phyloP scores from a whole-genome alignment of 176 grass and related monocot species.

The Lolium perenne region DNA sequence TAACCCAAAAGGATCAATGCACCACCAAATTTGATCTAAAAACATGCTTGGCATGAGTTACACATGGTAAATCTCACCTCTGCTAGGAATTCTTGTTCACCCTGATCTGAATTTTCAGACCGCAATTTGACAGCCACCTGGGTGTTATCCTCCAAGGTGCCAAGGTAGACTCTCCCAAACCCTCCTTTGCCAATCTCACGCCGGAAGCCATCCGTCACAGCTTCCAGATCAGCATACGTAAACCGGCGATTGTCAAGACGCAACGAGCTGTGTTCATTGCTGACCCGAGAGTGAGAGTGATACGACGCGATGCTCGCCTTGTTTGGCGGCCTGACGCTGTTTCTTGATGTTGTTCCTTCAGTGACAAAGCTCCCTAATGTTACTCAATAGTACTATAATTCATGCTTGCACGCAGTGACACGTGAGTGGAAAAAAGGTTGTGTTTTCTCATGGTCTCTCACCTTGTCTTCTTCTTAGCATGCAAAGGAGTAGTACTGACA shows the following conservation, averaged over 20 bases:
- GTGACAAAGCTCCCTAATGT: neutral
- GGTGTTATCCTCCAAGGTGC: neutral
- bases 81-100: neutral
- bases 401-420: no score
- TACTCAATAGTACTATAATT: no score
- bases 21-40: neutral
- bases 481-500: constrained; percentile 22
- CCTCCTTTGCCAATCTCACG: neutral
- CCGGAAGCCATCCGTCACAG: neutral
- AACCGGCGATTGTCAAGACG: neutral
- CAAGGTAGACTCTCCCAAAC: neutral
- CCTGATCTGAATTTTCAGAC: neutral
- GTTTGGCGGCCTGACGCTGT: neutral
- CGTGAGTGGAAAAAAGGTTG: neutral
- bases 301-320: neutral
- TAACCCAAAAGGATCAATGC: neutral
- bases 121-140: neutral
- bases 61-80: neutral
- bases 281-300: neutral
- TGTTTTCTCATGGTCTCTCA: neutral
- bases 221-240: neutral
- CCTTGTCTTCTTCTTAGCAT: constrained; percentile 38
- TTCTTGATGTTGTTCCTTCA: neutral
- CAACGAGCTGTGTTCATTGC: neutral
- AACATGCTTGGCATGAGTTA: neutral